A percentile compares a stretch with the other conserved stretches of the same genome.
Conservation (phyloP, 2,329 filamentous ascomycete species). For the Herpotrichia juniperi region DNA sequence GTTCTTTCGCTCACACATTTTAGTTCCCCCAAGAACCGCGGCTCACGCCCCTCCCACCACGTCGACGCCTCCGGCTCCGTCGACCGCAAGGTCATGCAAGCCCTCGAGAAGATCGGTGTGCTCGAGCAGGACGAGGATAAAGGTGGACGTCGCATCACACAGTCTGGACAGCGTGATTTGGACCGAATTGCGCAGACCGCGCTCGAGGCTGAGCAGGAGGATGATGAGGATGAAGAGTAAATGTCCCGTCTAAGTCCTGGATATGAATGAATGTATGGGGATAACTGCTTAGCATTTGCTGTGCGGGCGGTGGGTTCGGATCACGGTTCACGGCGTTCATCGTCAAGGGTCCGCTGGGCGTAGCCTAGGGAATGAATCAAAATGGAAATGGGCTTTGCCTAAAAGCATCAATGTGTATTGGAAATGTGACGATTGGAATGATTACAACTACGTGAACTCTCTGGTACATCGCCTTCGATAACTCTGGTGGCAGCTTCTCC, state of each 20-base stretch:
- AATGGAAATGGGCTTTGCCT: constrained; percentile 42
- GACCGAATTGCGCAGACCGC: constrained; percentile 70
- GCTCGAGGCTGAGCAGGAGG: constrained; percentile 58
- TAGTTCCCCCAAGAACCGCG: constrained; percentile 87
- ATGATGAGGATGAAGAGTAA: constrained; percentile 52
- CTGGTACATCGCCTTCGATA: too few species aligned
- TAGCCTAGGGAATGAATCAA: constrained; percentile 40
- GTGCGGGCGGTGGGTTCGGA: constrained; percentile 32
- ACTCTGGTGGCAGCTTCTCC: too few species aligned
- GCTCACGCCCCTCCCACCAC: constrained; percentile 88
- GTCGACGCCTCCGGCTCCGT: constrained; percentile 93
- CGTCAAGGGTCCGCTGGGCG: constrained; percentile 33
- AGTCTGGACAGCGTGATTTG: constrained; percentile 98
- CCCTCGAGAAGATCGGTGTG: constrained; percentile 99
- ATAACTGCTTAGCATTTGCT: constrained; percentile 32
- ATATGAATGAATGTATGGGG: background rate
- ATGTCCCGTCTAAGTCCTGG: constrained; percentile 15
- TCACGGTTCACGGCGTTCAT: constrained; percentile 46
- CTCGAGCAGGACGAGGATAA: constrained; percentile 98
- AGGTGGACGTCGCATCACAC: constrained; percentile 97
- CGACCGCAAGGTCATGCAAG: constrained; percentile 96
- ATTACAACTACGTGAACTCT: too few species aligned
- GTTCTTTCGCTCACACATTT: background rate
- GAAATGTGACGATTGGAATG: background rate
- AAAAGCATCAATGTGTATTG: constrained; percentile 23